These are phyloP conservation scores for Solanum aculeatissimum DNA, from an alignment of 305 asterid species.

Conservation along the genomic window DNA sequence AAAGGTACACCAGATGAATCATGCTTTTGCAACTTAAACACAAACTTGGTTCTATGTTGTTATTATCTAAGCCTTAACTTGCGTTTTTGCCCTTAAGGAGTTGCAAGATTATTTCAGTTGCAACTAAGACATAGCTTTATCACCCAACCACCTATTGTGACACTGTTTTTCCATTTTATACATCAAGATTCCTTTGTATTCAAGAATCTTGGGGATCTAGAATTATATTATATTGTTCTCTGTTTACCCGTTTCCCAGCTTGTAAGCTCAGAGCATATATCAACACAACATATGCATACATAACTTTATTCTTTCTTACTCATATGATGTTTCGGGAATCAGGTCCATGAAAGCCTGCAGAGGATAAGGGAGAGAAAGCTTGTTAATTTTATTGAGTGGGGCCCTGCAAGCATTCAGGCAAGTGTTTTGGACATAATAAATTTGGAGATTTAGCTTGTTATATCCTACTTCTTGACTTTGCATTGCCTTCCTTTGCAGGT, in stretches of 20 bases:
- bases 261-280: background rate
- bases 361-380: constrained; percentile 97
- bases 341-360: constrained; percentile 99
- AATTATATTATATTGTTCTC: background rate
- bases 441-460: background rate
- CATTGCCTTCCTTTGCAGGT: constrained; percentile 34
- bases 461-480: background rate
- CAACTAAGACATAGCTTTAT: background rate
- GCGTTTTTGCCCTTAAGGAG: background rate
- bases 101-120: background rate
- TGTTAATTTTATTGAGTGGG: constrained; percentile 99
- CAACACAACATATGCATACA: background rate
- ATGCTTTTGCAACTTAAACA: background rate
- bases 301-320: background rate
- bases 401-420: constrained; percentile 99
- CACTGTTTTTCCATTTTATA: background rate
- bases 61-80: background rate
- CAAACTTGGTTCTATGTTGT: background rate
- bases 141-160: background rate
- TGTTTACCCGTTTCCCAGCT: background rate
- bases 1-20: background rate
- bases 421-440: background rate
- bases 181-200: background rate
- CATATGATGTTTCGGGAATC: constrained; percentile 14
- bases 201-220: background rate